These are phyloP conservation scores for Alternaria alternata DNA, from an alignment of 2,329 filamentous ascomycete genomes.

Conservation along the genomic window DNA sequence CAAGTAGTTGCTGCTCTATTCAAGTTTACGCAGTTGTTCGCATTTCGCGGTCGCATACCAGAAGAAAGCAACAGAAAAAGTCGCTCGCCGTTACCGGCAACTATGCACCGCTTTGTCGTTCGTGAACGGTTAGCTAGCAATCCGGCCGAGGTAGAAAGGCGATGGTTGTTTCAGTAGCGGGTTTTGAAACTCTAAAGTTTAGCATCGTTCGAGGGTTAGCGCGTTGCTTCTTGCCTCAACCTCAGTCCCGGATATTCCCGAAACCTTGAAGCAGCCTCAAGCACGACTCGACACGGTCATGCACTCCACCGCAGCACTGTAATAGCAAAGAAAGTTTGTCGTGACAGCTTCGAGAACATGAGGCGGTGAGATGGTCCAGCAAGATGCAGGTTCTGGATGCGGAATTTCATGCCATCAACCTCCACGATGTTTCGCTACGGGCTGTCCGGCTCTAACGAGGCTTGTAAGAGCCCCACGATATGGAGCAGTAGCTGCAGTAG, in stretches of 20 bases:
- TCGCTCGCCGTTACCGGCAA: background rate
- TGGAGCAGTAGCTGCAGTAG: background rate
- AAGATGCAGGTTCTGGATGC: slow-evolving; percentile 3
- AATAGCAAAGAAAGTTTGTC: background rate
- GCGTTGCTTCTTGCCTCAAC: slow-evolving; percentile 15
- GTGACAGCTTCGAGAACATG: slow-evolving; percentile 2
- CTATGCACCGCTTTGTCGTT: background rate
- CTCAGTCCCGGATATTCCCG: slow-evolving; percentile 25
- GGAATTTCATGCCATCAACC: background rate
- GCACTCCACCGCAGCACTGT: background rate
- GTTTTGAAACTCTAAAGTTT: slow-evolving; percentile 40
- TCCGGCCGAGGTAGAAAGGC: slow-evolving; percentile 6
- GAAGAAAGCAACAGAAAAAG: background rate
- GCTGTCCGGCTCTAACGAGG: background rate
- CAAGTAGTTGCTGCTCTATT: background rate
- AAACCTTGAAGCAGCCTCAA: slow-evolving; percentile 7
- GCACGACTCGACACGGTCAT: background rate
- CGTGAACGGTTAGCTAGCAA: slow-evolving; percentile 7
- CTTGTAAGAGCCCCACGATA: background rate
- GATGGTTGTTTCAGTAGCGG: slow-evolving; percentile 26
- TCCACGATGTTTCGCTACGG: slow-evolving; percentile 4
- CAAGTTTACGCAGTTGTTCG: background rate
- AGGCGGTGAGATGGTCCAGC: background rate
- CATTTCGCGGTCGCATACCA: background rate
- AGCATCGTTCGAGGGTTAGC: slow-evolving; percentile 28